Evolutionary conservation across 192 early-diverging fungal species (phyloP).

Genomic region (Coemansia sp.): DNA sequence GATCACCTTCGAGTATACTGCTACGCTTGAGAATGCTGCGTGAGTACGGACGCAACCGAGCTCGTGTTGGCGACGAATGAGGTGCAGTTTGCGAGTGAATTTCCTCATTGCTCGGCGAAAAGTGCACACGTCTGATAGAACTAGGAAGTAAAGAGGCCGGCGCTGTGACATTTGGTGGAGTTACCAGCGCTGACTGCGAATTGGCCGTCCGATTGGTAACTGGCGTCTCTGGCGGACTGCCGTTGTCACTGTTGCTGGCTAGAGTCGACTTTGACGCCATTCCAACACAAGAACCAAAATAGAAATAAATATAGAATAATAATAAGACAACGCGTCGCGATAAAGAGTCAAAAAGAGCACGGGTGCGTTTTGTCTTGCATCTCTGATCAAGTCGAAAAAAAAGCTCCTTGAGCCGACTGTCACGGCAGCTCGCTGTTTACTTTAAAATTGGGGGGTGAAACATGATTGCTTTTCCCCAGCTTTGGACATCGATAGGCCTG

Average conservation of each 20-base stretch:
- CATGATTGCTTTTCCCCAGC: background rate
- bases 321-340: background rate
- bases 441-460: background rate
- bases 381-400: background rate
- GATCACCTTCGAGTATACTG: background rate
- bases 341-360: background rate
- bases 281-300: background rate
- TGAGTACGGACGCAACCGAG: constrained; percentile 25
- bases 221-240: constrained; percentile 12
- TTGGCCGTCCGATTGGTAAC: background rate
- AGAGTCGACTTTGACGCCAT: constrained; percentile 10
- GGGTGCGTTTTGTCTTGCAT: background rate
- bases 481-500: background rate
- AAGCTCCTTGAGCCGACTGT: background rate
- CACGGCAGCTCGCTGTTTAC: background rate
- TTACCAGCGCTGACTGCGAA: background rate
- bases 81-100: constrained; percentile 35
- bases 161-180: constrained; percentile 6
- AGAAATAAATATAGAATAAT: background rate
- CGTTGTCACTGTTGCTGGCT: background rate
- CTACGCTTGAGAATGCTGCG: constrained; percentile 48
- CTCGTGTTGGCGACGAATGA: constrained; percentile 49
- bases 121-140: constrained; percentile 44
- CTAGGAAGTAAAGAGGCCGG: background rate
- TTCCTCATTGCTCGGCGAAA: constrained; percentile 50